These are phyloP conservation scores for Raphanus hybrid DNA, from an alignment of 441 rosid species.

Conservation along the genomic window DNA sequence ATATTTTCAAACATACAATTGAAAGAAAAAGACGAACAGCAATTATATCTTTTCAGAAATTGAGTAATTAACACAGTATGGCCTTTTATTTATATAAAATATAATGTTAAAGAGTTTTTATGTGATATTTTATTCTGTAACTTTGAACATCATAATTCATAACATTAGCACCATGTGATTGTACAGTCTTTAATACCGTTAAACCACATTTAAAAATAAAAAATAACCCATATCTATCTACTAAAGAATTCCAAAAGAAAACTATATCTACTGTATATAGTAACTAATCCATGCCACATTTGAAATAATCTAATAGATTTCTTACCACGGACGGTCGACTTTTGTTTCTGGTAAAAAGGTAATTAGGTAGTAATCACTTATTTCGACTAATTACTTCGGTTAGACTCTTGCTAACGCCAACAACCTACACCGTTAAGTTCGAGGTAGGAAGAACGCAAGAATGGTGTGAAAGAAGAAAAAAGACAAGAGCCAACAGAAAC, in stretches of 20 bases:
- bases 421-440: slow-evolving; percentile 39
- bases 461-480: slow-evolving; percentile 20
- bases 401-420: slow-evolving; percentile 29
- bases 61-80: background rate
- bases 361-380: background rate
- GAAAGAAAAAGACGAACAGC: background rate
- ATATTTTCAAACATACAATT: background rate
- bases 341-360: background rate
- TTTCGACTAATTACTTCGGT: background rate
- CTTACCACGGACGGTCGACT: background rate
- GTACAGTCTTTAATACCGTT: slow-evolving; percentile 8
- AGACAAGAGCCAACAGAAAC: slow-evolving; percentile 37
- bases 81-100: background rate
- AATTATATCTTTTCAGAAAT: background rate
- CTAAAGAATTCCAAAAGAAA: background rate
- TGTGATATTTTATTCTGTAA: background rate
- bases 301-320: background rate
- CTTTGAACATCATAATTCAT: slow-evolving; percentile 11
- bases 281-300: background rate
- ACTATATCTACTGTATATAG: background rate
- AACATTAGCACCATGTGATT: slow-evolving; percentile 20
- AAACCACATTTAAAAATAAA: background rate
- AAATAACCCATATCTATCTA: background rate
- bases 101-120: background rate
- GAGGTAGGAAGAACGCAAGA: slow-evolving; percentile 32